These are phyloP conservation scores for Calamus simplicifolius DNA, from an alignment of 176 grass and related monocot species.

Conservation along the genomic window DNA sequence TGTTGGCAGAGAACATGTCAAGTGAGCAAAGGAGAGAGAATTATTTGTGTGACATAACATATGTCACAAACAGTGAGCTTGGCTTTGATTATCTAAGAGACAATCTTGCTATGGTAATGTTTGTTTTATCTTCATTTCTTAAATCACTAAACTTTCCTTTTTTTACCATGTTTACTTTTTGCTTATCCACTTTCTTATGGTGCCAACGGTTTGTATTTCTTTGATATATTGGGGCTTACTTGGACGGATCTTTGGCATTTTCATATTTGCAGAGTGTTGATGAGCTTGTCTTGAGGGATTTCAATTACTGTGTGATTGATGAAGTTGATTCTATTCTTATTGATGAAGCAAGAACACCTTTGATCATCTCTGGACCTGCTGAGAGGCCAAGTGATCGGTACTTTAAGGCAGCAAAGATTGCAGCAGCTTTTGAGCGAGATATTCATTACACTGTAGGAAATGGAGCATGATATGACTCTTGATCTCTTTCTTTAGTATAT, in stretches of 20 bases:
- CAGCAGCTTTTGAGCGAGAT: slow-evolving; percentile 78
- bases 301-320: slow-evolving; percentile 99
- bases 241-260: slow-evolving; percentile 6
- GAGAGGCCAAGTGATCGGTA: slow-evolving; percentile 92
- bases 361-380: slow-evolving; percentile 92
- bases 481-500: too few relatives aligned
- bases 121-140: slow-evolving; percentile 10
- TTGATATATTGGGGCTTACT: neutral
- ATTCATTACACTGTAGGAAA: slow-evolving; percentile 91
- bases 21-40: slow-evolving; percentile 97
- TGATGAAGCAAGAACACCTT: slow-evolving; percentile 97
- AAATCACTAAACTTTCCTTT: neutral
- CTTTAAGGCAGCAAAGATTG: slow-evolving; percentile 94
- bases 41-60: slow-evolving; percentile 92
- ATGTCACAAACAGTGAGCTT: slow-evolving; percentile 99
- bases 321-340: slow-evolving; percentile 99
- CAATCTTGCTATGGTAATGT: slow-evolving; percentile 88
- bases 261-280: slow-evolving; percentile 70
- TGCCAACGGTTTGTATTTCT: neutral
- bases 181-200: neutral
- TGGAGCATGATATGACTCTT: slow-evolving; percentile 13
- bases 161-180: neutral
- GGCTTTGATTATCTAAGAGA: slow-evolving; percentile 99
- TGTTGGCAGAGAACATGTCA: slow-evolving; percentile 91
- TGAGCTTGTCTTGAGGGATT: slow-evolving; percentile 92